These are phyloP conservation scores for Neopestalotiopsis rosae DNA, from an alignment of 2,329 filamentous ascomycete genomes.

Conservation along the genomic window DNA sequence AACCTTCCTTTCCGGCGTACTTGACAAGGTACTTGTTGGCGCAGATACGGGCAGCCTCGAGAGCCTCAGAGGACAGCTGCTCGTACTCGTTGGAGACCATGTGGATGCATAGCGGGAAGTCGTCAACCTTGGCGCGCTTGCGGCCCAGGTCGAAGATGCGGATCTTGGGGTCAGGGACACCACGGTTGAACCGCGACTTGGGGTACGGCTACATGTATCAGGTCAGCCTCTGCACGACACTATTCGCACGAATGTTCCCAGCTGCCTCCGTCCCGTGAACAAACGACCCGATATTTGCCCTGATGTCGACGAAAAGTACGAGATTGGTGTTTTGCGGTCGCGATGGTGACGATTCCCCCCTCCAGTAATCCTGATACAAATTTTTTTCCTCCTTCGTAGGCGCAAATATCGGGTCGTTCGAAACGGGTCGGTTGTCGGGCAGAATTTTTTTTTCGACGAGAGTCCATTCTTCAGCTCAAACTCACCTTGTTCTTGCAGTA, in stretches of 20 bases:
- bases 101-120: constrained; percentile 99
- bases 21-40: constrained; percentile 97
- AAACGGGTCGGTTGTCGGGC: not conserved
- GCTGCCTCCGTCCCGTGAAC: not conserved
- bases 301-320: not conserved
- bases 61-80: constrained; percentile 98
- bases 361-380: not conserved
- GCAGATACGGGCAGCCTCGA: constrained; percentile 99
- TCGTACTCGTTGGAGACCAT: constrained; percentile 99
- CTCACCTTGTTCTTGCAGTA: constrained; percentile 99
- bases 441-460: not conserved
- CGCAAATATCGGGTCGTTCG: constrained; percentile 3
- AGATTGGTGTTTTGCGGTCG: not conserved
- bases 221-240: constrained; percentile 4
- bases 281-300: constrained; percentile 1
- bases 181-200: constrained; percentile 99
- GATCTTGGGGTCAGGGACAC: constrained; percentile 86
- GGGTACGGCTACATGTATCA: constrained; percentile 81
- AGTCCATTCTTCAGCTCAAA: not conserved
- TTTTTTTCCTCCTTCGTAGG: not conserved
- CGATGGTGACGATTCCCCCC: not conserved
- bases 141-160: constrained; percentile 99
- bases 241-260: not conserved
- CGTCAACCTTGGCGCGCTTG: constrained; percentile 98
- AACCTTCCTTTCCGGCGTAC: constrained; percentile 73